Evolutionary conservation across 2,329 filamentous ascomycete genomes (phyloP).

Genomic region (Cladophialophora carrionii): DNA sequence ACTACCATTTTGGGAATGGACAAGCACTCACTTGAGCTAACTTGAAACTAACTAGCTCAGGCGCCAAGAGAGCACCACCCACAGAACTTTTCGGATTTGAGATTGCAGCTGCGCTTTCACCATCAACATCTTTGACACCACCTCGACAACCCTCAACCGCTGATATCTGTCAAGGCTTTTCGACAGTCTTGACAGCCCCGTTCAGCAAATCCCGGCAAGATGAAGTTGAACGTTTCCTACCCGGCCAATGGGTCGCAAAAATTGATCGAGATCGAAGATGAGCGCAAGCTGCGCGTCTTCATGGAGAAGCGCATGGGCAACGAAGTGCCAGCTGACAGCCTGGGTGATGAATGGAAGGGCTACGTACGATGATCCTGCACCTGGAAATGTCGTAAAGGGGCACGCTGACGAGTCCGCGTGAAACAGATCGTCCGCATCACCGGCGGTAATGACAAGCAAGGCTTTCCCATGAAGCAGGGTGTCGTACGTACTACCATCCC

Average conservation of each 20-base stretch:
- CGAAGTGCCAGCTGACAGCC: conserved; percentile 81
- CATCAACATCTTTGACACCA: conserved; percentile 2
- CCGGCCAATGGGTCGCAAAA: conserved; percentile 99
- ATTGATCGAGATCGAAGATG: conserved; percentile 98
- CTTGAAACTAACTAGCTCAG: neutral
- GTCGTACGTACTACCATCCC: conserved; percentile 57
- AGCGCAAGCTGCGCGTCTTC: conserved; percentile 98
- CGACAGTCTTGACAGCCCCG: conserved; percentile 45
- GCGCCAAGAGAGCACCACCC: neutral
- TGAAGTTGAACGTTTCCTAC: conserved; percentile 82
- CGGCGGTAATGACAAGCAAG: conserved; percentile 99
- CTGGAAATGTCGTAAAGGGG: neutral
- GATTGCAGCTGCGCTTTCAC: conserved; percentile 3
- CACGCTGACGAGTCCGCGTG: conserved; percentile 27
- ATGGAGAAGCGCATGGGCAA: conserved; percentile 90
- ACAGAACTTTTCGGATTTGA: conserved; percentile 9
- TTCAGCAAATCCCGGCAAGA: conserved; percentile 45
- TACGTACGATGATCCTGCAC: conserved; percentile 73
- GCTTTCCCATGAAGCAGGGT: conserved; percentile 99
- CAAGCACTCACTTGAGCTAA: neutral
- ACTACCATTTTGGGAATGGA: neutral
- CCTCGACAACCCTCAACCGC: conserved; percentile 41
- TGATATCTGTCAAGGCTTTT: conserved; percentile 47
- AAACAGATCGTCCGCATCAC: conserved; percentile 65
- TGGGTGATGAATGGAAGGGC: conserved; percentile 99